Conservation (phyloP, 192 early-diverging fungal genomes). For the Radiomyces spectabilis region DNA sequence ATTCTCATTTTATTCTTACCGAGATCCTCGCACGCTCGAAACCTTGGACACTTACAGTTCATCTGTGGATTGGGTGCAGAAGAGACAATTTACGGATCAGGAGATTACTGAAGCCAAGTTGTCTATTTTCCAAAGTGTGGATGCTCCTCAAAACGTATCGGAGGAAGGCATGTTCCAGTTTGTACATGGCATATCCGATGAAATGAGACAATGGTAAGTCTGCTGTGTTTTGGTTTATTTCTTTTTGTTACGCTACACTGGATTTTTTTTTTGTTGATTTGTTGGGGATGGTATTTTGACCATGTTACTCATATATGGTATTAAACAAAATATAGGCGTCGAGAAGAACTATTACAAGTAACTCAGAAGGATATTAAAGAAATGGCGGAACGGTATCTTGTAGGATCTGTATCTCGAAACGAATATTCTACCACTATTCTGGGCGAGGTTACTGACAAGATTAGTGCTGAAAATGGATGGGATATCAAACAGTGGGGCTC, state of each 20-base stretch:
- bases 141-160: constrained; percentile 73
- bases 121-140: constrained; percentile 76
- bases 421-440: no score
- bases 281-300: background rate
- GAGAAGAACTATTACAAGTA: constrained; percentile 67
- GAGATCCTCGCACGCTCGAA: constrained; percentile 72
- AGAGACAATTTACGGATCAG: constrained; percentile 40
- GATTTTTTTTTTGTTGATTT: background rate
- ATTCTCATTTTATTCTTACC: constrained; percentile 87
- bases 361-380: constrained; percentile 61
- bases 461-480: no score
- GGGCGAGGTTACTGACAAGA: no score
- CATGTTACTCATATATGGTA: background rate
- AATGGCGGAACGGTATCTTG: constrained; percentile 39
- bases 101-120: constrained; percentile 90
- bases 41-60: constrained; percentile 65
- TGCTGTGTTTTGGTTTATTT: no score
- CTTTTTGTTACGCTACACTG: no score
- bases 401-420: no score
- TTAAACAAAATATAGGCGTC: constrained; percentile 36
- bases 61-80: constrained; percentile 59
- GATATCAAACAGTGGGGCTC: no score
- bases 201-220: constrained; percentile 69
- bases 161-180: constrained; percentile 80
- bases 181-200: constrained; percentile 67